Conservation (phyloP, 805 yeast species). For the Candida fluviatilis region DNA sequence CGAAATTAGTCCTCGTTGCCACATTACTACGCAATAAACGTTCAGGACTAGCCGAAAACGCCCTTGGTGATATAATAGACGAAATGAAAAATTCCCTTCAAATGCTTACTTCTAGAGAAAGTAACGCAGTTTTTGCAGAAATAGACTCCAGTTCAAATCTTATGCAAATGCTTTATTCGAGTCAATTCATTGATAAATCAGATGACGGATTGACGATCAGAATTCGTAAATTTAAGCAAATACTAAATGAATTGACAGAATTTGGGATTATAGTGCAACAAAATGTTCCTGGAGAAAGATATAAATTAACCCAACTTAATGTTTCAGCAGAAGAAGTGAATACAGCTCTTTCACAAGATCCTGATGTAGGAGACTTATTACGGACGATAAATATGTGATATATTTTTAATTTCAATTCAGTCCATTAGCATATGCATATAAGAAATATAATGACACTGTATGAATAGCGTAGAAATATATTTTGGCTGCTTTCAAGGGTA, state of each 20-base stretch:
- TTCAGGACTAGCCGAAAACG: constrained; percentile 64
- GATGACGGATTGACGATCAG: constrained; percentile 35
- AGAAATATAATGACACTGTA: too few relatives aligned
- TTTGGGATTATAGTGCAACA: constrained; percentile 74
- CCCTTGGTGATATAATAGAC: constrained; percentile 73
- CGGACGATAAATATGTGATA: constrained; percentile 1
- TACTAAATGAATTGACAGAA: constrained; percentile 69
- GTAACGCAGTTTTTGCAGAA: constrained; percentile 13
- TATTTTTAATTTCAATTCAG: too few relatives aligned
- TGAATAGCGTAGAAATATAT: too few relatives aligned
- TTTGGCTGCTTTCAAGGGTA: too few relatives aligned
- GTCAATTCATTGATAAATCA: constrained; percentile 16
- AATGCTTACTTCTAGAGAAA: constrained; percentile 31
- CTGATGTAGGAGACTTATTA: constrained; percentile 11
- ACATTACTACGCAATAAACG: constrained; percentile 60
- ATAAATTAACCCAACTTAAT: constrained; percentile 58
- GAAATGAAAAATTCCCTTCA: constrained; percentile 57
- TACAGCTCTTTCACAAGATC: constrained; percentile 43
- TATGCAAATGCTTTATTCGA: constrained; percentile 23
- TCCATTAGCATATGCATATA: too few relatives aligned
- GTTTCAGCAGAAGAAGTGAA: constrained; percentile 68
- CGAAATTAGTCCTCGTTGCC: constrained; percentile 71
- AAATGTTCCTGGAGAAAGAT: constrained; percentile 62
- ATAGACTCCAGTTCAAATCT: constrained; percentile 12
- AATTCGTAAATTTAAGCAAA: constrained; percentile 54